Evolutionary conservation across 192 early-diverging fungal genomes (phyloP).

Genomic region (Phlyctochytrium arcticum): DNA sequence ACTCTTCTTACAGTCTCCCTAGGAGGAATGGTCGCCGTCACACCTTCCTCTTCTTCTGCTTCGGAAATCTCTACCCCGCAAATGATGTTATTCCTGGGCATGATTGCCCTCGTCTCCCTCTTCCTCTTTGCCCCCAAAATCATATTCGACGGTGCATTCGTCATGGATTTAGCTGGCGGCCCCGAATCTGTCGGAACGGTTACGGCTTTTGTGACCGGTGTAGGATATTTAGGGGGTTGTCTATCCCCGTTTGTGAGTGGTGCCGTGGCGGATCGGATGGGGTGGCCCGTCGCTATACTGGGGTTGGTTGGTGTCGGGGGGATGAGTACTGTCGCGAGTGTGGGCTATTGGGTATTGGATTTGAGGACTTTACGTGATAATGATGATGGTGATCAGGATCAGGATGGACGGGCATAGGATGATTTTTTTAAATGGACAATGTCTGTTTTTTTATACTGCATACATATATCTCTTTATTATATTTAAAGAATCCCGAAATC

Average conservation of each 20-base stretch:
- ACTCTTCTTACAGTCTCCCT: not conserved
- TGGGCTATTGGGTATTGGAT: constrained; percentile 15
- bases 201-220: constrained; percentile 23
- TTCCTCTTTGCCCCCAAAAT: constrained; percentile 27
- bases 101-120: constrained; percentile 14
- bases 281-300: constrained; percentile 15
- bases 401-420: no score
- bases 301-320: constrained; percentile 3
- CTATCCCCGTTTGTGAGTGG: constrained; percentile 14
- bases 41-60: constrained; percentile 4
- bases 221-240: constrained; percentile 21
- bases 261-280: constrained; percentile 5
- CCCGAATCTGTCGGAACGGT: constrained; percentile 6
- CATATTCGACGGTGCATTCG: constrained; percentile 24
- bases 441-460: no score
- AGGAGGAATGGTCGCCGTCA: constrained; percentile 17
- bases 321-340: not conserved
- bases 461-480: no score
- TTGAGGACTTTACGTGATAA: constrained; percentile 1
- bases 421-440: no score
- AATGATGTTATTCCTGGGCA: constrained; percentile 8
- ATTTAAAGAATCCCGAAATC: no score
- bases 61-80: not conserved
- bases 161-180: constrained; percentile 24
- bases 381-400: no score